These are phyloP conservation scores for Coniochaeta sp. DNA, from an alignment of 2,329 filamentous ascomycete species.

Conservation along the genomic window DNA sequence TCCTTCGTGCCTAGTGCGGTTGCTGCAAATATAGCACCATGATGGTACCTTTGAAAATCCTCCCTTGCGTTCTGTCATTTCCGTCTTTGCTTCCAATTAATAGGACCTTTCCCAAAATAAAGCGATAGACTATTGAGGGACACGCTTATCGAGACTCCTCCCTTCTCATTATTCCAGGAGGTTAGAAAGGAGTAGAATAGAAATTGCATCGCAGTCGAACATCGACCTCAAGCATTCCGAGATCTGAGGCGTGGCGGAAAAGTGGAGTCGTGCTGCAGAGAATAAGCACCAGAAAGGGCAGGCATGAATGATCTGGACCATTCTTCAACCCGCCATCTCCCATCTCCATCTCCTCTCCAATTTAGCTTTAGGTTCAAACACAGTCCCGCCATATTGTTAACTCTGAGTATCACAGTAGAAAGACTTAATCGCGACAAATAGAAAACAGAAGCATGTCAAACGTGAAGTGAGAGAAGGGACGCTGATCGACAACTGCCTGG, in stretches of 20 bases:
- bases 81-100: background rate
- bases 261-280: background rate
- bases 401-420: too few species aligned
- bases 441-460: too few species aligned
- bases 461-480: too few species aligned
- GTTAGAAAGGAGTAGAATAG: too few species aligned
- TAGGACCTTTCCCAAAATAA: too few species aligned
- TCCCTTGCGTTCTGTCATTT: background rate
- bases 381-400: too few species aligned
- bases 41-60: background rate
- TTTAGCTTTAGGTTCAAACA: too few species aligned
- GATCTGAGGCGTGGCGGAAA: background rate
- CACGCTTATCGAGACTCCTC: too few species aligned
- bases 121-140: too few species aligned
- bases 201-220: background rate
- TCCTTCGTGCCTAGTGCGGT: background rate
- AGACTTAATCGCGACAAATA: too few species aligned
- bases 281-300: background rate
- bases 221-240: background rate
- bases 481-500: background rate
- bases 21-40: constrained; percentile 1
- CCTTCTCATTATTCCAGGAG: too few species aligned
- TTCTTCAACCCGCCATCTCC: background rate
- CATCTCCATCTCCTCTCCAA: background rate
- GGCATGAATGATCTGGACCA: background rate